Base-by-base conservation (phyloP, 129 eudicot genomes). In the Glebionis coronaria region DNA sequence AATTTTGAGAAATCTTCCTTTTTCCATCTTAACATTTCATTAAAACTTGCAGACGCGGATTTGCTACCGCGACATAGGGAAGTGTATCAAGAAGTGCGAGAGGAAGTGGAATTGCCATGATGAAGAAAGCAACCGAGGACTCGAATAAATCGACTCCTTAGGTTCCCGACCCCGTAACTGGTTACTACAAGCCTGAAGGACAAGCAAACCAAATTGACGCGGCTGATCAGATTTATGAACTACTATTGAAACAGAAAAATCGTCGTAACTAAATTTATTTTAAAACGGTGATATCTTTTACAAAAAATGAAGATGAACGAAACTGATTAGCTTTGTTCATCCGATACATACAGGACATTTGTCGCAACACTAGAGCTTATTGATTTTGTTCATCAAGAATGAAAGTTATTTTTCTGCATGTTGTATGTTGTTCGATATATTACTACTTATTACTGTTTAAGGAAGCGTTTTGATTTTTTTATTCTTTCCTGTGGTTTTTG, bases 131-230 rank as follows among this genome's bases (percentile, higher is more conserved):
- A 50, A 72, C 56, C 3, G 90, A 83, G 19, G 87, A 83, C 8
- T 29, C 76, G 3, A 55, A 77, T 16, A 76, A 66, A 69, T 79
- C 77, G 54, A 85, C 82, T 13, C 27, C 96, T 5, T 91, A 94
- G 96, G 90, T 83, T 46, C 96, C 96, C 4, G 94, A 85, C 69
- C 97, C 97, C 11, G 85, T 79, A 0, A 90, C 97, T 0, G 97
- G 97, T 2, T 87, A 80, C 58, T 90, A 87, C 87, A 74, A 84
- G 69, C 97, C 97, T 0, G 88, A 87, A 66, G 68, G 69, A 15
- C 82, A 77, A 14, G 27, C 63, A 0, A 81, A 62, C 20, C 87
- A 84, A 47, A 59, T 82, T 59, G 97, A 90, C 42, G 82, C 83
- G 0, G 85, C 85, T 0, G 91, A 84, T 35, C 42, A 35, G 84